These are phyloP conservation scores for Clarireedia homoeocarpa DNA, from an alignment of 2,329 filamentous ascomycete genomes.

Conservation along the genomic window DNA sequence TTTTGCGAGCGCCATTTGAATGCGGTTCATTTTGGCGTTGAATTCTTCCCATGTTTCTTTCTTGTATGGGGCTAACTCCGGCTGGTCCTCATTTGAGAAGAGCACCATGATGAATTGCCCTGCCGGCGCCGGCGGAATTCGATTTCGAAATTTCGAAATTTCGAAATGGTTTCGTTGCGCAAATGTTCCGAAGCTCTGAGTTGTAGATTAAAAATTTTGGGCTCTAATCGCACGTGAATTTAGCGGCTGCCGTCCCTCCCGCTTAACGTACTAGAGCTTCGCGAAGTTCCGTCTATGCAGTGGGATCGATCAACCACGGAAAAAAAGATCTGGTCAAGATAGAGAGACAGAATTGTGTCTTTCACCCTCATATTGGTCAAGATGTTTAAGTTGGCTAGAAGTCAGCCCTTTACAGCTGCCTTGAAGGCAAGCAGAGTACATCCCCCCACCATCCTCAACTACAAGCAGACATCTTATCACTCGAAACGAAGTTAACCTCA, in stretches of 20 bases:
- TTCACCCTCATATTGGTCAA: slow-evolving; percentile 30
- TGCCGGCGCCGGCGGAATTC: neutral
- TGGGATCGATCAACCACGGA: slow-evolving; percentile 5
- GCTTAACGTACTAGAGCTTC: slow-evolving; percentile 14
- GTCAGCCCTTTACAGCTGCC: slow-evolving; percentile 71
- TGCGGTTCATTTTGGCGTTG: slow-evolving; percentile 27
- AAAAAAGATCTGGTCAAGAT: slow-evolving; percentile 10
- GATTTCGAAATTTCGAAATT: neutral
- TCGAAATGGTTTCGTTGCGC: neutral
- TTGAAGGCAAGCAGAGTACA: slow-evolving; percentile 70
- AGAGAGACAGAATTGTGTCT: slow-evolving; percentile 20
- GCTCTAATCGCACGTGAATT: slow-evolving; percentile 16
- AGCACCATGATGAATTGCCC: slow-evolving; percentile 1
- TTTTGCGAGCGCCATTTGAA: slow-evolving; percentile 27
- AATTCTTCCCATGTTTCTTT: slow-evolving; percentile 24
- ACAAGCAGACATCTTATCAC: slow-evolving; percentile 15
- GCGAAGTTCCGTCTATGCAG: slow-evolving; percentile 8
- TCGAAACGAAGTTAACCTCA: slow-evolving; percentile 21
- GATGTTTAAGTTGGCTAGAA: slow-evolving; percentile 87
- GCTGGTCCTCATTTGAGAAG: slow-evolving; percentile 1
- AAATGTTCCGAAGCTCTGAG: neutral
- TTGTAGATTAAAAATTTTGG: slow-evolving; percentile 1
- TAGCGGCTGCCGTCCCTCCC: slow-evolving; percentile 2
- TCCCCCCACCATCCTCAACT: slow-evolving; percentile 18
- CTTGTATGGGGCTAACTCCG: slow-evolving; percentile 17